Percentiles rank a stretch among this genome's conserved stretches.
These are phyloP conservation scores for Paramecium caudatum DNA, from an alignment of 73 alveolate genomes.

Conservation along the genomic window DNA sequence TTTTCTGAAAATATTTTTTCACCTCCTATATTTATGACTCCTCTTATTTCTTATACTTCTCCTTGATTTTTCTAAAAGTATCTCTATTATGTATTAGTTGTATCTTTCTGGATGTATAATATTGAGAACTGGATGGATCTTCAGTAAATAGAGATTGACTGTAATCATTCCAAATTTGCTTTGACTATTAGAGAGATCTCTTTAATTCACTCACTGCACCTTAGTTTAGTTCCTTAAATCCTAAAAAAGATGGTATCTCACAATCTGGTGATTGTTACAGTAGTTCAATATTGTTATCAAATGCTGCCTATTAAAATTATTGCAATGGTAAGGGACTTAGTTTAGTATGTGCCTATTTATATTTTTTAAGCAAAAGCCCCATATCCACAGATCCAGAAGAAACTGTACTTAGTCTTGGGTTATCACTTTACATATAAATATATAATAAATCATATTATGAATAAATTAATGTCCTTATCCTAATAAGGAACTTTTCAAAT, in stretches of 20 bases:
- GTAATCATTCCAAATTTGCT: conserved; percentile 45
- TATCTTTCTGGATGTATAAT: conserved; percentile 29
- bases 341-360: conserved; percentile 35
- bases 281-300: conserved; percentile 11
- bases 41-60: neutral
- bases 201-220: conserved; percentile 57
- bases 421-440: neutral
- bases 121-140: neutral
- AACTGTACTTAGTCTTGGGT: neutral
- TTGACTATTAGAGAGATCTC: conserved; percentile 29
- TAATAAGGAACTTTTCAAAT: too few species aligned
- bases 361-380: neutral
- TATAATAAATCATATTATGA: too few species aligned
- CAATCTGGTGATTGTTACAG: neutral
- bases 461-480: too few species aligned
- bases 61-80: conserved; percentile 22
- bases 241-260: neutral
- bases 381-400: conserved; percentile 29
- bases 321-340: conserved; percentile 54
- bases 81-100: conserved; percentile 47
- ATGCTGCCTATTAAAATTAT: conserved; percentile 4
- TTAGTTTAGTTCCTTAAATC: conserved; percentile 35
- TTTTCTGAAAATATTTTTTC: neutral
- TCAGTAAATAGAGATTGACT: conserved; percentile 46
- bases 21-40: conserved; percentile 3